Percentiles rank a stretch among this genome's conserved stretches.
These are phyloP conservation scores for Candida nemodendra DNA, from an alignment of 805 yeast species.

Conservation along the genomic window DNA sequence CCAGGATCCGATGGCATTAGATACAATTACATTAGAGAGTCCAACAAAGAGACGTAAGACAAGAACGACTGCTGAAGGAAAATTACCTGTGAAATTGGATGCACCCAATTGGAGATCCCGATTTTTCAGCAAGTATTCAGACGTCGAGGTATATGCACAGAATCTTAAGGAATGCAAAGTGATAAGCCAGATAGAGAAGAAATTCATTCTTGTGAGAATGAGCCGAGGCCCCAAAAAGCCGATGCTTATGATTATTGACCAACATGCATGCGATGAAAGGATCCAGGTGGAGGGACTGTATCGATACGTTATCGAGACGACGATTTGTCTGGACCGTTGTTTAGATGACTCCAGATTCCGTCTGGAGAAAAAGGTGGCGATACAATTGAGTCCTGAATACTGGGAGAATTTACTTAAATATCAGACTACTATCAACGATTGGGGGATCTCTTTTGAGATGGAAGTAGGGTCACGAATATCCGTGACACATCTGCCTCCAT, in stretches of 20 bases:
- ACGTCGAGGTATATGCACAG: conserved; percentile 18
- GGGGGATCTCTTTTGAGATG: conserved; percentile 42
- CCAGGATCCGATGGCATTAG: not conserved
- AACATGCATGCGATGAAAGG: conserved; percentile 85
- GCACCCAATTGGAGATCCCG: conserved; percentile 8
- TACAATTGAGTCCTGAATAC: conserved; percentile 34
- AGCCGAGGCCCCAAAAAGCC: conserved; percentile 1
- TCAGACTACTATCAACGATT: conserved; percentile 30
- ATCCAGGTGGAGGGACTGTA: conserved; percentile 54
- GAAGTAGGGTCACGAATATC: conserved; percentile 9
- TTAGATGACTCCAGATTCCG: conserved; percentile 3
- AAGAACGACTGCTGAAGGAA: no score
- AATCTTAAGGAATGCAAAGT: conserved; percentile 31
- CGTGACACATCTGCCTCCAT: conserved; percentile 45
- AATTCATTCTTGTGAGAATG: conserved; percentile 54
- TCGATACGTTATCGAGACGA: conserved; percentile 34
- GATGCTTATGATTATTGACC: conserved; percentile 55
- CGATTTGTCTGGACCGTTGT: conserved; percentile 1
- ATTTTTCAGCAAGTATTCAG: conserved; percentile 12
- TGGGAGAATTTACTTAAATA: conserved; percentile 30
- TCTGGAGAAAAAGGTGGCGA: conserved; percentile 5
- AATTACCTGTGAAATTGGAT: not conserved
- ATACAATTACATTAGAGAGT: conserved; percentile 2
- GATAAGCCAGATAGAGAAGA: conserved; percentile 59
- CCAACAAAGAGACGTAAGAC: not conserved